Percentiles rank a stretch among this genome's conserved stretches.
Conservation (phyloP, 1,139 yeast genomes). For the Blastobotrys aristatus region DNA sequence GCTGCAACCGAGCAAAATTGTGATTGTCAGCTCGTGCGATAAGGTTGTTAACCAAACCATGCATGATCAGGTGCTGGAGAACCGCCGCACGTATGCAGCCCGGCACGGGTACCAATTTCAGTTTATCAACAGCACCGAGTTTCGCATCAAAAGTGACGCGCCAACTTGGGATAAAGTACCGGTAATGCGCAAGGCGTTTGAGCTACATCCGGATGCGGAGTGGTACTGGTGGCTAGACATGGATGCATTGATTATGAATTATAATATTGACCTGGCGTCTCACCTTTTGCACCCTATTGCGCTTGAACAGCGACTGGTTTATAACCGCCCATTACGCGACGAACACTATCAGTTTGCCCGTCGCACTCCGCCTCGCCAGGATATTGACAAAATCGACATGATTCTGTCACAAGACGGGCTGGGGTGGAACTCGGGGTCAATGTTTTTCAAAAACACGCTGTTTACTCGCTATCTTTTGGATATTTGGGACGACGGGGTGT, state of each 20-base stretch:
- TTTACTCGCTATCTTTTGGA: slow-evolving; percentile 26
- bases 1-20: no score
- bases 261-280: slow-evolving; percentile 28
- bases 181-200: slow-evolving; percentile 31
- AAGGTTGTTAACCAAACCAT: slow-evolving; percentile 24
- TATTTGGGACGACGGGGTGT: slow-evolving; percentile 10
- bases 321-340: slow-evolving; percentile 22
- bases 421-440: slow-evolving; percentile 37
- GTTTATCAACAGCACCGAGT: slow-evolving; percentile 26
- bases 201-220: slow-evolving; percentile 29
- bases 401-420: slow-evolving; percentile 28
- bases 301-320: slow-evolving; percentile 24
- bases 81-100: slow-evolving; percentile 32
- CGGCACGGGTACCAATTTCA: slow-evolving; percentile 31
- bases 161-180: slow-evolving; percentile 32
- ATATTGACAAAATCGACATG: slow-evolving; percentile 23
- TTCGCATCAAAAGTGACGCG: slow-evolving; percentile 15
- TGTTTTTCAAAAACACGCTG: slow-evolving; percentile 29
- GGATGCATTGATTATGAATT: slow-evolving; percentile 33
- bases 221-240: slow-evolving; percentile 37
- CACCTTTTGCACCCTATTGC: slow-evolving; percentile 31
- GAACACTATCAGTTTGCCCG: slow-evolving; percentile 18
- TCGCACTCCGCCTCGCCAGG: not conserved
- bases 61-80: slow-evolving; percentile 25
- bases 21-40: not conserved